These are phyloP conservation scores for Pythium biforme DNA, from an alignment of 352 stramenopile species.

Conservation along the genomic window DNA sequence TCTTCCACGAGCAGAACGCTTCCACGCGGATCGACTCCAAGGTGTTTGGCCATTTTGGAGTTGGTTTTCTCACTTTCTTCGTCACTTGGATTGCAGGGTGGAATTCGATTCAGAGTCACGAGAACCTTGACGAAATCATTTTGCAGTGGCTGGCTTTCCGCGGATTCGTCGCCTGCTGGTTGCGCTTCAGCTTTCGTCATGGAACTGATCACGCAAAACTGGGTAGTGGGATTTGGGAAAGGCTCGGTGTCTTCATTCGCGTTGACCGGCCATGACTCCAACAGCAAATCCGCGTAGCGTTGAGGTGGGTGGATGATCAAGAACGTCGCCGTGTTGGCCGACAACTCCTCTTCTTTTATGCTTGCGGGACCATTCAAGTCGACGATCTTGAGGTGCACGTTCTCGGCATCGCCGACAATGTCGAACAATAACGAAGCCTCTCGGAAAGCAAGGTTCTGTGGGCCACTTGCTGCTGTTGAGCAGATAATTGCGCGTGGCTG, in stretches of 20 bases:
- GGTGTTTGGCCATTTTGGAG: slow-evolving; percentile 13
- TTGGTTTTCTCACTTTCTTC: not conserved
- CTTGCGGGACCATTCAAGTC: slow-evolving; percentile 33
- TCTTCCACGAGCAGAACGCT: slow-evolving; percentile 56
- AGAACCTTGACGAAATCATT: slow-evolving; percentile 14
- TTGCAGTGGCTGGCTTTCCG: not conserved
- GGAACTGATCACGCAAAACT: slow-evolving; percentile 39
- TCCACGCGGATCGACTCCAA: slow-evolving; percentile 41
- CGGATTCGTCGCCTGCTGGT: slow-evolving; percentile 27
- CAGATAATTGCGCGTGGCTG: slow-evolving; percentile 48
- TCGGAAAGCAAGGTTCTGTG: slow-evolving; percentile 25
- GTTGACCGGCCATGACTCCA: slow-evolving; percentile 28
- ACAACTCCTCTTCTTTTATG: slow-evolving; percentile 47
- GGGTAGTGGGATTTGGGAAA: slow-evolving; percentile 40
- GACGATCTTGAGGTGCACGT: slow-evolving; percentile 45
- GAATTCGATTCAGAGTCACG: slow-evolving; percentile 12
- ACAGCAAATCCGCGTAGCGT: slow-evolving; percentile 23
- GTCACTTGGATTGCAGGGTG: not conserved
- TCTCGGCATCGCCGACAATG: slow-evolving; percentile 51
- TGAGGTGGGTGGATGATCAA: slow-evolving; percentile 45
- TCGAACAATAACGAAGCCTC: slow-evolving; percentile 44
- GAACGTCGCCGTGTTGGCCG: slow-evolving; percentile 28
- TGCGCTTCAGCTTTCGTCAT: slow-evolving; percentile 23
- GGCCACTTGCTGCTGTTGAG: slow-evolving; percentile 13
- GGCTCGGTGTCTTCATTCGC: slow-evolving; percentile 21